Evolutionary conservation across 495 filamentous ascomycete genomes (phyloP), one percentile per base, ranked within the genome.

Genomic region (Hypoxylon fuscum): DNA sequence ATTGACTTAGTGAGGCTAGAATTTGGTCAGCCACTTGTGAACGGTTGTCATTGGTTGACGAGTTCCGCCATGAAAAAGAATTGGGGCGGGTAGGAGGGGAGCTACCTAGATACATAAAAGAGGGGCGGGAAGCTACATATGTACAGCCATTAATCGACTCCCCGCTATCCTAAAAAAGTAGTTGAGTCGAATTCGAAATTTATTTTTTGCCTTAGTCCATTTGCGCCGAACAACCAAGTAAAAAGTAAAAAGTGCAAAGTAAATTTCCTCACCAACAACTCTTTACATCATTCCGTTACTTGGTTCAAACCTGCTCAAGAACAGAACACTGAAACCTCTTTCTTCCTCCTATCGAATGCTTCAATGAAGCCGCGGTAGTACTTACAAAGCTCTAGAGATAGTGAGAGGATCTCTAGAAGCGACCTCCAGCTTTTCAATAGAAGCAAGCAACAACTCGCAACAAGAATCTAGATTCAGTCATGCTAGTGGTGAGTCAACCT

Each of bases 331-430:
- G n/a, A n/a, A n/a, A n/a, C n/a, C 25, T 25, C 38, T 29, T 20
- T 45, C 31, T 21, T 21, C 14, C 34, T 25, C 17, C 22, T 52
- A 47, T 40, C 32, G 31, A 29, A 37, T 52, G 22, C 42, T 61
- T 78, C 74, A 80, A 85, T 85, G 81, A 79, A 77, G 68, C 70
- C 62, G 54, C 85, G 87, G 87, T 91, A 89, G 89, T 80, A 83
- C 74, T 66, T 72, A 77, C 80, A 76, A 77, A 79, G 83, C 82
- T 89, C 86, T 88, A 85, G 88, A 88, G 88, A 86, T 85, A 79
- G 78, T 82, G 83, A 80, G 79, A 84, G 81, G 76, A 81, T 86
- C 84, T 87, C 82, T 87, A 86, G 85, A 82, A 85, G 84, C 81
- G 44, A 59, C 54, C 38, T 40, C 32, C 49, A 69, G 58, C 40